Evolutionary conservation across 495 filamentous ascomycete genomes (phyloP), one percentile per base, ranked within the genome.

Genomic region (Penicillium verhagenii): DNA sequence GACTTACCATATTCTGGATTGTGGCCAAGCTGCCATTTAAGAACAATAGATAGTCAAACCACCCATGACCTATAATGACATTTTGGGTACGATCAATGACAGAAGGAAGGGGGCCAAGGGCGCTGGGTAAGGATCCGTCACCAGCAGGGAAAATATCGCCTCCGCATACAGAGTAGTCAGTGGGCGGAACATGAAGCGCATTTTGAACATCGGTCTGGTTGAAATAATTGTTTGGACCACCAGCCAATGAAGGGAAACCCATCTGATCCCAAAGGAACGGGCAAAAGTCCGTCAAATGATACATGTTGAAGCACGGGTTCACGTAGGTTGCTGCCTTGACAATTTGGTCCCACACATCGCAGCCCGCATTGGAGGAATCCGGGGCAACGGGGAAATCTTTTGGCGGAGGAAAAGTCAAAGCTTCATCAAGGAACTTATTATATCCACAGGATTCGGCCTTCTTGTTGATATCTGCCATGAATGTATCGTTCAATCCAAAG

Each of bases 291-390:
- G 83, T 79, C 18, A 94, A 78, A 52, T 90, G 83, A 70, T 92
- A 93, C 42, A 87, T 73, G 73, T 90, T 83, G 75, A 89, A 94
- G 74, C 90, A 93, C 0, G 90, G 90, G 72, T 93, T 94, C 25
- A 87, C 69, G 25, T 72, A 53, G 20, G 73, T 62, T 16, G 77
- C 79, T 23, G 86, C 89, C 14, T 72, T 64, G 42, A 75, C 70
- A 48, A 89, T 80, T 33, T 80, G 73, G 55, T 77, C 71, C 70
- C 76, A 89, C 21, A 87, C 59, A 19, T 77, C 72, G 67, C 87
- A 91, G 26, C 74, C 78, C 14, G 49, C 56, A 14, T 60, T 53
- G 23, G 68, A 71, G 7, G 35, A 26, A 47, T 55, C 56, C 29
- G 50, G 63, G 2, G 65, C 66, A 26, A 61, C 47, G 0, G 87